Percentiles rank a stretch among this genome's conserved stretches.
These are phyloP conservation scores for Emergomyces orientalis DNA, from an alignment of 2,329 filamentous ascomycete species.

Conservation along the genomic window DNA sequence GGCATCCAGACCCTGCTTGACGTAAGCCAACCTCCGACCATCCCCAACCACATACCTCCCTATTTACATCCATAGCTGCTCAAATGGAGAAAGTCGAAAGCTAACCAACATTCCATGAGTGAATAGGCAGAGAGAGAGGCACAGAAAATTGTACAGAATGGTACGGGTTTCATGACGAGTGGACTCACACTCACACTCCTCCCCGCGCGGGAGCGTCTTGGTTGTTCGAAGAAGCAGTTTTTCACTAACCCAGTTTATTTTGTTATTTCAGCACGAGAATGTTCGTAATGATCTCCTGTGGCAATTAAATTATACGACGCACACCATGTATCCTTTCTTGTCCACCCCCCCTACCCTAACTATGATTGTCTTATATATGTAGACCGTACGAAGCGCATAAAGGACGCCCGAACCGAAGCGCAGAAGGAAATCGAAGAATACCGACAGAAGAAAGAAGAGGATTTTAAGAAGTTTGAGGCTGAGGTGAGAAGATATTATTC, in stretches of 20 bases:
- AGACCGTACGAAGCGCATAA: constrained; percentile 95
- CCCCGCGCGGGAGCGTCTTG: too few relatives aligned
- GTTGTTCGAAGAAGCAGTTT: not conserved
- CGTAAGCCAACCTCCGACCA: constrained; percentile 48
- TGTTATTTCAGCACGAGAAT: constrained; percentile 63
- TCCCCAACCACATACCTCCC: constrained; percentile 2
- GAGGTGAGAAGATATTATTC: constrained; percentile 44
- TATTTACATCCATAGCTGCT: not conserved
- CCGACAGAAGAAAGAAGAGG: constrained; percentile 76
- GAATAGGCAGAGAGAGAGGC: constrained; percentile 88
- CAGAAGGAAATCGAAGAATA: constrained; percentile 98
- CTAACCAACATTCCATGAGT: not conserved
- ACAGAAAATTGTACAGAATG: constrained; percentile 97
- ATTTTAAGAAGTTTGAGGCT: constrained; percentile 90
- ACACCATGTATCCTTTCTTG: not conserved
- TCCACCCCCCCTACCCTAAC: not conserved
- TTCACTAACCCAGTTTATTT: constrained; percentile 9
- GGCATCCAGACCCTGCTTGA: constrained; percentile 98
- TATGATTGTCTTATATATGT: constrained; percentile 7
- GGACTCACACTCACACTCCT: not conserved
- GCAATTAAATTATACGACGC: not conserved
- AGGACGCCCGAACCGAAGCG: constrained; percentile 89
- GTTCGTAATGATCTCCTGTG: constrained; percentile 42
- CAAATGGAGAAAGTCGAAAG: not conserved
- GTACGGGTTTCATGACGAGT: constrained; percentile 40